These are phyloP conservation scores for Aspergillus udagawae DNA, from an alignment of 2,329 filamentous ascomycete genomes.

Conservation along the genomic window DNA sequence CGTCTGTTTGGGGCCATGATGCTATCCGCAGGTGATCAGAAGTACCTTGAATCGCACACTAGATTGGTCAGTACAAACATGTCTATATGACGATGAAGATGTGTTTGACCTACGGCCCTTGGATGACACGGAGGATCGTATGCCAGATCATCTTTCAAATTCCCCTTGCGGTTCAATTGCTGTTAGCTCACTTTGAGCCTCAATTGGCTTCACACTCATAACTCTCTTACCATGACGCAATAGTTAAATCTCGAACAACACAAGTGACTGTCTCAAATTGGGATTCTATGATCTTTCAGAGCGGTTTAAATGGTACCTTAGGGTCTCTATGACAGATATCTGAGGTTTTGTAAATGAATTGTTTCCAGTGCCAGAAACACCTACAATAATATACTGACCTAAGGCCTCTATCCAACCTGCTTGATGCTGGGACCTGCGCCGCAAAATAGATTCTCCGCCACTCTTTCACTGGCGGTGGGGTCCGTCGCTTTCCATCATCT, in stretches of 20 bases:
- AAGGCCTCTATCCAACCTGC: background rate
- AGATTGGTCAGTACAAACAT: slow-evolving; percentile 7
- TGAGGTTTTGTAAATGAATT: background rate
- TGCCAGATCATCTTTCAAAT: slow-evolving; percentile 65
- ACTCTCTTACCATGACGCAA: slow-evolving; percentile 27
- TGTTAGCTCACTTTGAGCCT: slow-evolving; percentile 1
- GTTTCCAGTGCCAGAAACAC: slow-evolving; percentile 2
- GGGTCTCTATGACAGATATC: background rate
- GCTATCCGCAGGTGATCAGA: slow-evolving; percentile 1
- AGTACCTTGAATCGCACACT: slow-evolving; percentile 89
- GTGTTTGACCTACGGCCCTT: slow-evolving; percentile 61
- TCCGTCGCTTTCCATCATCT: slow-evolving; percentile 17
- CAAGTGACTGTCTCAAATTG: background rate
- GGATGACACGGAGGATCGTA: slow-evolving; percentile 79
- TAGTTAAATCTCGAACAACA: background rate
- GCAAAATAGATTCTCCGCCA: slow-evolving; percentile 38
- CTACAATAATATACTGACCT: background rate
- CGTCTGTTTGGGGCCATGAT: background rate
- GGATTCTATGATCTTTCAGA: background rate
- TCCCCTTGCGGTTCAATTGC: slow-evolving; percentile 24
- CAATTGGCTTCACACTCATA: background rate
- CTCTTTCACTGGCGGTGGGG: slow-evolving; percentile 28
- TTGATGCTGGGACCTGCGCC: slow-evolving; percentile 17
- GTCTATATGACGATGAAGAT: background rate
- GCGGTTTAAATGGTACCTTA: background rate